These are phyloP conservation scores for Coemansia sp. DNA, from an alignment of 192 early-diverging fungal species.

Conservation along the genomic window DNA sequence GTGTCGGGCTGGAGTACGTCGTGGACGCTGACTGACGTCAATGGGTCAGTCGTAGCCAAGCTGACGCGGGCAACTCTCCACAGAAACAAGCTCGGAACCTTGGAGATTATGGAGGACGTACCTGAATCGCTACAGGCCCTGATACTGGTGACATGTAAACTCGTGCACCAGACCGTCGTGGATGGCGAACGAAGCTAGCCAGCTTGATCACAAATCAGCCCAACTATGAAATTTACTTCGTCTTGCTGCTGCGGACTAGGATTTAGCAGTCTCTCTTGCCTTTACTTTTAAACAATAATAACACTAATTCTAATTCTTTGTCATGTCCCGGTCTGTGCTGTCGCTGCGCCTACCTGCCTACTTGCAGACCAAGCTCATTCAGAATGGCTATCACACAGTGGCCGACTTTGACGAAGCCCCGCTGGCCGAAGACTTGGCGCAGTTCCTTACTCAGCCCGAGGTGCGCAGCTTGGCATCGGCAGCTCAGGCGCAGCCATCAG, in stretches of 20 bases:
- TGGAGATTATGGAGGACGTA: conserved; percentile 9
- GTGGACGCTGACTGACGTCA: conserved; percentile 16
- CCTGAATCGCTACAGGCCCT: conserved; percentile 16
- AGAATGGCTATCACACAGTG: conserved; percentile 24
- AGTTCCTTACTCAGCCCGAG: conserved; percentile 8
- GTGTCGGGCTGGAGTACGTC: conserved; percentile 3
- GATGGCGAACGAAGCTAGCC: not conserved
- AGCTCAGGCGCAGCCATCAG: not conserved
- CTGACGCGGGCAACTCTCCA: not conserved
- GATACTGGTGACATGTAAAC: conserved; percentile 15
- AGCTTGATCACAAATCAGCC: not conserved
- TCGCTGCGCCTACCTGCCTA: conserved; percentile 21
- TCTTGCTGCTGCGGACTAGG: not conserved
- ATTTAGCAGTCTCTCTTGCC: not conserved
- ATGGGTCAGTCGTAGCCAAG: conserved; percentile 10
- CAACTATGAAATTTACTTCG: no score
- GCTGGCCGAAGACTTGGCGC: conserved; percentile 1
- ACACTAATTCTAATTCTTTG: not conserved
- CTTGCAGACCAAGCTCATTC: conserved; percentile 15
- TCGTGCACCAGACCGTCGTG: conserved; percentile 14
- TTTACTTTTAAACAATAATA: not conserved
- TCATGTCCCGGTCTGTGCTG: conserved; percentile 26
- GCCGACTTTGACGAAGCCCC: conserved; percentile 26
- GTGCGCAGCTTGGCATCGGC: not conserved
- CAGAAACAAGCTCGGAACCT: conserved; percentile 6